phyloP scores from a whole-genome alignment of 139 green algal species.

The Mesotaenium endlicherianum region DNA sequence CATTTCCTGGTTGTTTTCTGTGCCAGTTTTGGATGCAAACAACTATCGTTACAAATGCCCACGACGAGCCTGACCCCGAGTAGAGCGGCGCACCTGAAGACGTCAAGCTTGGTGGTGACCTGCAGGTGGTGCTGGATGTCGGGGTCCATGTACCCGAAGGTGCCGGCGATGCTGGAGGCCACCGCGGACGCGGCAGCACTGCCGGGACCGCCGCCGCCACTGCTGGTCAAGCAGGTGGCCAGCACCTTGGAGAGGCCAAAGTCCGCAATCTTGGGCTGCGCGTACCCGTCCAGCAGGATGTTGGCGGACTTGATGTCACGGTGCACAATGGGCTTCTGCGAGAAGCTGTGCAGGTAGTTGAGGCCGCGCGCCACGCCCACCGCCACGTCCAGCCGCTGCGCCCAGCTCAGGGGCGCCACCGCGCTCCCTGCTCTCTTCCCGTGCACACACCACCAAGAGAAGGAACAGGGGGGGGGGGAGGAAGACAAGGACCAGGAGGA shows the following conservation, averaged over 20 bases:
- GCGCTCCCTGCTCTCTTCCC: too few relatives aligned
- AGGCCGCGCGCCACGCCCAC: slow-evolving; percentile 15
- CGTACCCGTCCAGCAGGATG: slow-evolving; percentile 20
- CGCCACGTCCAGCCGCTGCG: slow-evolving; percentile 7
- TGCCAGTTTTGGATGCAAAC: too few relatives aligned
- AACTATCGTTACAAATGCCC: too few relatives aligned
- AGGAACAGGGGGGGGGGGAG: too few relatives aligned
- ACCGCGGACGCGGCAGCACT: background rate
- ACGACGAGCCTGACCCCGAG: too few relatives aligned
- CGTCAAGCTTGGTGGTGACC: background rate
- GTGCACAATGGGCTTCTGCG: slow-evolving; percentile 9
- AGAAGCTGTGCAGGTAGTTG: slow-evolving; percentile 21
- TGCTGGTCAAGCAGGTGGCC: too few relatives aligned
- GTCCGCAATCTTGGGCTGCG: slow-evolving; percentile 8
- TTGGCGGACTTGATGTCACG: slow-evolving; percentile 22
- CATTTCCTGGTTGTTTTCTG: too few relatives aligned
- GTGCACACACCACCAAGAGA: too few relatives aligned
- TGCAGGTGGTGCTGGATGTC: background rate
- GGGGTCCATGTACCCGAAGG: slow-evolving; percentile 20
- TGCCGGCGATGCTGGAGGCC: background rate
- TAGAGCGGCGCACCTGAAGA: slow-evolving; percentile 6
- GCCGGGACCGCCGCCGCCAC: too few relatives aligned
- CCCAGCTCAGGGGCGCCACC: background rate
- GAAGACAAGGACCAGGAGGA: too few relatives aligned
- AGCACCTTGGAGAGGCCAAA: slow-evolving; percentile 10